Base-by-base conservation (phyloP, 2,329 filamentous ascomycete species). In the Rutstroemia sp. region DNA sequence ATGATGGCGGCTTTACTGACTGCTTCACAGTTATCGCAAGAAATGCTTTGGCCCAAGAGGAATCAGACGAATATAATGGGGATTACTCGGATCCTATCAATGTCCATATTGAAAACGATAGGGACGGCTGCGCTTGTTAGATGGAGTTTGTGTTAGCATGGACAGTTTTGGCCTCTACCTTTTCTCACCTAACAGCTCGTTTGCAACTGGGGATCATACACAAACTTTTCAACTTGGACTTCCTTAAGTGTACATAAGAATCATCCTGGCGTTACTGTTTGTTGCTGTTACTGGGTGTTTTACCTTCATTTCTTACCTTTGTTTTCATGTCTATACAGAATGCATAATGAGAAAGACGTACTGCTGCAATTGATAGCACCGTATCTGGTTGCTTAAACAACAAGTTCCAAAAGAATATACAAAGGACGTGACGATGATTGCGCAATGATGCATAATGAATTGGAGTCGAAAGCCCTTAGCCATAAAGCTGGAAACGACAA, bases 21-120 rank as follows among this genome's bases (percentile, higher is more conserved):
- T 12, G 45, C 21, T 30, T 47, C 5, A 16, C 63, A 96, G 94
- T 96, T 49, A 99, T 99, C 72, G 94, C 94, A 64, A 86, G 92
- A 69, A 96, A 96, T 70, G 94, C 94, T 18, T 81, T 99, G 46
- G 89, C 90, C 18, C 94, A 99, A 74, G 94, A 99, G 76, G 94
- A 97, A 74, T 92, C 92, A 1, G 92, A 96, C 71, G 94, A 99
- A 73, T 99, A 95, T 75, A 95, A 88, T 72, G 91, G 91, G 59
- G 94, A 97, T 72, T 99, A 96, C 77, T 90, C 91, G 68, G 94
- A 97, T 71, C 92, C 92, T 51, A 97, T 99, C 75, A 95, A 96
- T 73, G 96, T 99, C 72, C 90, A 96, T 74, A 88, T 96, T 65
- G 92, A 96, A 74, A 91, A 90, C 72, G 90, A 95, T 67, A 85